Evolutionary conservation across 2,329 filamentous ascomycete genomes (phyloP).

Genomic region (Pestalotiopsis sp.): DNA sequence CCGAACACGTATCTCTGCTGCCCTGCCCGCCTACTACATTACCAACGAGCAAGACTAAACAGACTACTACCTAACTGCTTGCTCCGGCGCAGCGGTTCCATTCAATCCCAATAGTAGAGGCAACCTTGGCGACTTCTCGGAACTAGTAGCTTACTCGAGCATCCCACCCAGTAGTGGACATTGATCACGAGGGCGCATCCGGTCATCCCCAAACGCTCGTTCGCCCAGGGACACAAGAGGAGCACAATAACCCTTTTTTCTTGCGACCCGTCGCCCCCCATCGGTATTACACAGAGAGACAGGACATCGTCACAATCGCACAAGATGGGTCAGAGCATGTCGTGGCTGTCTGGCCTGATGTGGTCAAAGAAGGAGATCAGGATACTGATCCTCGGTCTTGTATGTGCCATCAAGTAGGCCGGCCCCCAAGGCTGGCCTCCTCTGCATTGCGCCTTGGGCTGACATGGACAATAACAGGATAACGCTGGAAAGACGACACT

Average conservation of each 20-base stretch:
- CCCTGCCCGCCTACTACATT: background rate
- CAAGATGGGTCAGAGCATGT: slow-evolving; percentile 67
- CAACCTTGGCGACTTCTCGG: slow-evolving; percentile 10
- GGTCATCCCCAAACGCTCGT: background rate
- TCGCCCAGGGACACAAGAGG: background rate
- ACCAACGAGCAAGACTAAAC: background rate
- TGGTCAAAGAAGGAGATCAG: slow-evolving; percentile 98
- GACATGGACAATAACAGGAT: slow-evolving; percentile 60
- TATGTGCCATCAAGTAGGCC: slow-evolving; percentile 50
- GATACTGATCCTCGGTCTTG: slow-evolving; percentile 91
- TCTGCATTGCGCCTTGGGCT: slow-evolving; percentile 5
- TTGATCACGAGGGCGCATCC: slow-evolving; percentile 1
- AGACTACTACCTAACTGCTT: background rate
- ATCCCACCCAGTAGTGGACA: background rate
- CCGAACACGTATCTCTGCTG: background rate
- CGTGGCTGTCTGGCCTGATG: slow-evolving; percentile 72
- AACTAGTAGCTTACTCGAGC: slow-evolving; percentile 11
- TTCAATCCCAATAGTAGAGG: background rate
- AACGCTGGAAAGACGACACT: slow-evolving; percentile 98
- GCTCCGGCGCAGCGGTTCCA: too few species aligned
- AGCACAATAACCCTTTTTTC: background rate
- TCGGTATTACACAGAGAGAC: background rate
- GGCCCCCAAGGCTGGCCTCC: background rate
- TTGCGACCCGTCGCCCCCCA: background rate
- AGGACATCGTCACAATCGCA: slow-evolving; percentile 13